phyloP scores from a whole-genome alignment of 257 asterid species.

The Capsicum baccatum region DNA sequence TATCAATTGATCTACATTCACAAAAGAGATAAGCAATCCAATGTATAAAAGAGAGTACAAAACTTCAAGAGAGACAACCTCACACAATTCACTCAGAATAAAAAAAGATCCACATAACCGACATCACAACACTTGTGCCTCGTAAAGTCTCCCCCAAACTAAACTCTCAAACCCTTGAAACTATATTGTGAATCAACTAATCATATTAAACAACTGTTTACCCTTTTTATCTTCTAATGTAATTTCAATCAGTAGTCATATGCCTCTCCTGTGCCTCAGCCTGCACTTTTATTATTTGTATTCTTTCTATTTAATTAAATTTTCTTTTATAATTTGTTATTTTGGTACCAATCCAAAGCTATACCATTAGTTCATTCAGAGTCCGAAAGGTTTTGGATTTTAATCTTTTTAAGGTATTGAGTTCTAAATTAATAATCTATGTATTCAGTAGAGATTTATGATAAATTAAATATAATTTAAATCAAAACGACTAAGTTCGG shows the following conservation, averaged over 20 bases:
- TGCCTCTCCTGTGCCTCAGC: conserved; percentile 42
- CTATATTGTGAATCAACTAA: neutral
- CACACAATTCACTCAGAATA: no score
- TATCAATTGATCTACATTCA: no score
- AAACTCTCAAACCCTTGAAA: no score
- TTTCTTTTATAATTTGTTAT: neutral
- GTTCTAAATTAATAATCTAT: neutral
- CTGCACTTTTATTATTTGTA: neutral
- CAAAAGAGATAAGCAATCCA: no score
- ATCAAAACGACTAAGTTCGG: no score
- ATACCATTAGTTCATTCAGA: neutral
- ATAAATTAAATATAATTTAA: no score
- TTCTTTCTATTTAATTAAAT: neutral
- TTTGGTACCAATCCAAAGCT: neutral
- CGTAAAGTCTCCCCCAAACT: no score
- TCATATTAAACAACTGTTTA: conserved; percentile 9
- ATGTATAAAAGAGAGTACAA: no score
- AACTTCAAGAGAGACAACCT: no score
- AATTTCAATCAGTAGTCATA: conserved; percentile 55
- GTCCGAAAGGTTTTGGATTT: neutral
- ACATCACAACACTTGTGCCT: no score
- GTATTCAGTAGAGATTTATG: no score
- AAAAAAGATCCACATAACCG: no score
- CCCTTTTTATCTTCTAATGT: neutral
- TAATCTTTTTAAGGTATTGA: neutral